These are phyloP conservation scores for Trichoderma sp. DNA, from an alignment of 2,329 filamentous ascomycete species.

Conservation along the genomic window DNA sequence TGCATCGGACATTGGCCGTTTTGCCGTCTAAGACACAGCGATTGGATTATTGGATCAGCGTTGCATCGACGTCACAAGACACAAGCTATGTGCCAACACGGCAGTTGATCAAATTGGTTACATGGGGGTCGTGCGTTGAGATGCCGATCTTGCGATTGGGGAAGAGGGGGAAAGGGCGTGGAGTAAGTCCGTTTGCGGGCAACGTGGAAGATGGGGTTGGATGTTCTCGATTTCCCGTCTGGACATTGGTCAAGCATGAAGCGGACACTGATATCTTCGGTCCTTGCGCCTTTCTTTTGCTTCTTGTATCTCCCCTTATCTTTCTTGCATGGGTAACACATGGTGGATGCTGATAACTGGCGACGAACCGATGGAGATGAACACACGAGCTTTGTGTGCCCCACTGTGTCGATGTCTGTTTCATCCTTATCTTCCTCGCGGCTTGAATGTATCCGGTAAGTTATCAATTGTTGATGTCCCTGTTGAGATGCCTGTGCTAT, in stretches of 20 bases:
- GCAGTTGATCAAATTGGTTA: neutral
- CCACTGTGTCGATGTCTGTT: neutral
- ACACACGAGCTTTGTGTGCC: neutral
- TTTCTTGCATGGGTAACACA: neutral
- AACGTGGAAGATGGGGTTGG: neutral
- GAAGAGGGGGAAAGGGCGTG: neutral
- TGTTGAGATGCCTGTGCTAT: neutral
- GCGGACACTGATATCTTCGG: neutral
- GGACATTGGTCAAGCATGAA: neutral
- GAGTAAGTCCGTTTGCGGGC: neutral
- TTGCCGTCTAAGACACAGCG: neutral
- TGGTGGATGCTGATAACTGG: neutral
- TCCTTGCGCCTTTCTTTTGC: neutral
- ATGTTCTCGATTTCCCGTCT: neutral
- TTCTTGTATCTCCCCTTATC: neutral
- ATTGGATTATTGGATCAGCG: constrained; percentile 3
- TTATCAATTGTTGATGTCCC: neutral
- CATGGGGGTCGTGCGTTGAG: neutral
- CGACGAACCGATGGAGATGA: neutral
- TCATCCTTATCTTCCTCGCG: neutral
- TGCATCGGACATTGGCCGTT: neutral
- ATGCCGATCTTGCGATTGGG: neutral
- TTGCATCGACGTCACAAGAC: constrained; percentile 17
- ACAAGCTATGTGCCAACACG: neutral
- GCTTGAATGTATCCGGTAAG: neutral